These are phyloP conservation scores for Litsea cubeba DNA, from an alignment of 164 flowering plant genomes.

Conservation along the genomic window DNA sequence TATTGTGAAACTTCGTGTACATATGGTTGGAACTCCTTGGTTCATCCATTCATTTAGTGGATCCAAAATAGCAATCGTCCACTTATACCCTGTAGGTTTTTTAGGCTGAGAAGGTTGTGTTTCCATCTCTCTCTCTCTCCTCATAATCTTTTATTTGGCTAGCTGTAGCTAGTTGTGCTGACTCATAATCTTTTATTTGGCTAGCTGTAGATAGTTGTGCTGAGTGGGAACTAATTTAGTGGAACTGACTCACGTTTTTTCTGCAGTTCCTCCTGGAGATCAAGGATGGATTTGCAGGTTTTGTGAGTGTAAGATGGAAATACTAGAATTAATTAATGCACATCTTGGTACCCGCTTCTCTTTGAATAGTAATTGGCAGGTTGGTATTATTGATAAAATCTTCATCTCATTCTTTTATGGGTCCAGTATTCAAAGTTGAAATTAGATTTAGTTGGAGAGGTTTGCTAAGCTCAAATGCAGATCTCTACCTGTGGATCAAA, in stretches of 20 bases:
- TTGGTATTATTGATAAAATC: slow-evolving; percentile 16
- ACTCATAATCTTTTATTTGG: neutral
- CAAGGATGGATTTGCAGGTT: slow-evolving; percentile 93
- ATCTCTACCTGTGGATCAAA: neutral
- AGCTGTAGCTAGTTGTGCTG: neutral
- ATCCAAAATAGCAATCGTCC: too few species aligned
- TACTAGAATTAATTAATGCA: slow-evolving; percentile 80
- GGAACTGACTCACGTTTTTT: slow-evolving; percentile 8
- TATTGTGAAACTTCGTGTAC: too few species aligned
- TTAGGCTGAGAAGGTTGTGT: neutral
- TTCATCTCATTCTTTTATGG: neutral
- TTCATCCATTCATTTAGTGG: too few species aligned
- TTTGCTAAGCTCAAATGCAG: neutral
- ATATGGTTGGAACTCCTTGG: too few species aligned
- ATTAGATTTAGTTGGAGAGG: neutral
- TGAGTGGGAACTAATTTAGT: neutral
- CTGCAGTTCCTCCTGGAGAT: slow-evolving; percentile 84
- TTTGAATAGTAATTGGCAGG: slow-evolving; percentile 73
- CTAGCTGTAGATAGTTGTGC: neutral
- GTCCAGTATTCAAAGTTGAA: neutral
- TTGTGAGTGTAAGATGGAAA: slow-evolving; percentile 88
- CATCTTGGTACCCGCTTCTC: slow-evolving; percentile 83
- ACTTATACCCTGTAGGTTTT: neutral
- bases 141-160: neutral
- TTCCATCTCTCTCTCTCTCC: neutral